Evolutionary conservation across 495 filamentous ascomycete genomes (phyloP), one percentile per base, ranked within the genome.

Genomic region (Massariosphaeria phaeospora): DNA sequence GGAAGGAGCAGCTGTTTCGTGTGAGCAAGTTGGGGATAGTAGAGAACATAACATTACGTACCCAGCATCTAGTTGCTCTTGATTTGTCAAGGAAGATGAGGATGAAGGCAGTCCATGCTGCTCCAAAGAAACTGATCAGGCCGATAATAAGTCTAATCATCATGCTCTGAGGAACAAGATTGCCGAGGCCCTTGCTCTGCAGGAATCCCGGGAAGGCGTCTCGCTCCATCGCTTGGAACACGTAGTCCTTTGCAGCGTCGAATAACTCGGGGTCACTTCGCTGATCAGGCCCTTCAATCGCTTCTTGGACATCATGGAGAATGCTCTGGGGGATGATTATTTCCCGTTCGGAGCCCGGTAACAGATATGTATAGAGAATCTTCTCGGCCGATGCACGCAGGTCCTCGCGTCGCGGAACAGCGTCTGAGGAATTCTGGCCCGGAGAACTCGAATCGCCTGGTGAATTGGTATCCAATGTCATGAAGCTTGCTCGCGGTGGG

Each of bases 211-310:
- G 93, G 70, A 96, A 98, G 12, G 93, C 93, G 72, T 97, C 93
- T 35, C 94, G 83, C 70, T 99, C 93, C 94, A 99, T 99, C 2
- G 93, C 93, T 67, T 97, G 94, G 70, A 96, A 99, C 40, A 96
- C 91, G 67, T 97, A 99, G 72, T 99, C 94, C 70, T 97, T 97
- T 23, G 93, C 93, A 2, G 85, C 83, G 67, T 96, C 91, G 58
- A 99, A 99, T 10, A 99, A 83, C 67, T 97, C 93, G 1, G 93
- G 93, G 66, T 99, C 93, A 60, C 96, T 94, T 63, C 93, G 82
- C 36, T 85, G 85, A 49, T 85, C 81, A 48, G 91, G 61, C n/a
- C 61, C 84, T 68, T 99, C 93, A 48, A 99, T 89, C 13, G 85
- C 76, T 36, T 81, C 76, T 31, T 85, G 88, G 54, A 96, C 88